These are phyloP conservation scores for Lichtheimia hyalospora DNA, from an alignment of 371 early-diverging fungal genomes.

Conservation along the genomic window DNA sequence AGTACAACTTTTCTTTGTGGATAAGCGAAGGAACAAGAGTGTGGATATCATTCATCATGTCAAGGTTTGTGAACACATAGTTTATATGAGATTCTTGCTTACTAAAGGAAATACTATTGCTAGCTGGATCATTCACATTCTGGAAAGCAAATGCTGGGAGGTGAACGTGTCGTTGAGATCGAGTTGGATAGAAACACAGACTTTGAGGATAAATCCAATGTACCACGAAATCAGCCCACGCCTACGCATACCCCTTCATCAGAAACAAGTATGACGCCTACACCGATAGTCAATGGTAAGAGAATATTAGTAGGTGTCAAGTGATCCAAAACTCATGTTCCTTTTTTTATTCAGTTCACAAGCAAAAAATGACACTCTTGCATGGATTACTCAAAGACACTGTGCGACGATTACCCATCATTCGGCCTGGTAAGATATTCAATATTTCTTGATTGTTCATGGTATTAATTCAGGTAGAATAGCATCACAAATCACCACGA, in stretches of 20 bases:
- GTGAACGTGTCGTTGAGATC: conserved; percentile 77
- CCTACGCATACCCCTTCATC: neutral
- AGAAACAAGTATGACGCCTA: neutral
- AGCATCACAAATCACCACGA: conserved; percentile 11
- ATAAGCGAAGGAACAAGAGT: conserved; percentile 77
- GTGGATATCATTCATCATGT: conserved; percentile 82
- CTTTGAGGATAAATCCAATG: conserved; percentile 43
- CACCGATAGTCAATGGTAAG: neutral
- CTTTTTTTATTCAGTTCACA: conserved; percentile 15
- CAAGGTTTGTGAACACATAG: conserved; percentile 47
- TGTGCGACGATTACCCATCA: conserved; percentile 29
- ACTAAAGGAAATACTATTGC: neutral
- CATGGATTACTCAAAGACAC: conserved; percentile 33
- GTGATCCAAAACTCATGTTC: neutral
- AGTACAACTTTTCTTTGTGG: conserved; percentile 78
- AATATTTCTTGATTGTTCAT: neutral
- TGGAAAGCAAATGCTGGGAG: conserved; percentile 72
- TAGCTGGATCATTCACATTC: conserved; percentile 73
- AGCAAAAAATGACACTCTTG: conserved; percentile 36
- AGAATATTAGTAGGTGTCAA: too few species aligned
- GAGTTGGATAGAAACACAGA: conserved; percentile 83
- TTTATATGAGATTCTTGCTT: neutral
- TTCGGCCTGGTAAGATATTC: conserved; percentile 27
- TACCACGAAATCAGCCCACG: conserved; percentile 4
- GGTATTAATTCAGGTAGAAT: neutral